These are phyloP conservation scores for Cetradonia linearis DNA, from an alignment of 495 filamentous ascomycete genomes.

Conservation along the genomic window DNA sequence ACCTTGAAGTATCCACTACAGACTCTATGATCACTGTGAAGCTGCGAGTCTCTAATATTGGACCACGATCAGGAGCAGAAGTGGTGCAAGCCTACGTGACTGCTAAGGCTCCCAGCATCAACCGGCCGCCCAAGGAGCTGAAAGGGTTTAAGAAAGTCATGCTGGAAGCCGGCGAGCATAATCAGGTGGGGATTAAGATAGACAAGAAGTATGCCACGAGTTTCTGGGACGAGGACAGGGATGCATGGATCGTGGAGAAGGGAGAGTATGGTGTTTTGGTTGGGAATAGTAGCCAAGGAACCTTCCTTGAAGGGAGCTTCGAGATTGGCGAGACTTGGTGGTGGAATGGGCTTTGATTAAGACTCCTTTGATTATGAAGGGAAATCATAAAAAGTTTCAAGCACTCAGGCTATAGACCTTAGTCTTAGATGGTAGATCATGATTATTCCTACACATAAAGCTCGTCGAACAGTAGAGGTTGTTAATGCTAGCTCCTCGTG, in stretches of 20 bases:
- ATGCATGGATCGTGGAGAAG: slow-evolving; percentile 69
- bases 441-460: not conserved
- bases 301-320: slow-evolving; percentile 38
- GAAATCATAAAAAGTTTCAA: not conserved
- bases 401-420: too few species aligned
- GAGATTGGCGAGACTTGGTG: slow-evolving; percentile 46
- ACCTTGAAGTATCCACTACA: slow-evolving; percentile 45
- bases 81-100: slow-evolving; percentile 71
- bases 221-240: slow-evolving; percentile 65
- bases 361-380: not conserved
- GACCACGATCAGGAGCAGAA: slow-evolving; percentile 55
- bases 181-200: slow-evolving; percentile 37
- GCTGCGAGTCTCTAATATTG: slow-evolving; percentile 60
- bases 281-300: slow-evolving; percentile 39
- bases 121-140: slow-evolving; percentile 64
- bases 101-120: slow-evolving; percentile 41
- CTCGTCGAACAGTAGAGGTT: too few species aligned
- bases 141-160: slow-evolving; percentile 72
- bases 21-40: slow-evolving; percentile 47
- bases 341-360: slow-evolving; percentile 33
- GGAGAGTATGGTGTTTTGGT: slow-evolving; percentile 60
- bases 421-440: not conserved
- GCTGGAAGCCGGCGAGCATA: slow-evolving; percentile 57
- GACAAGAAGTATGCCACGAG: slow-evolving; percentile 68
- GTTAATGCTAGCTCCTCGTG: not conserved